Evolutionary conservation across 148 eudicot genomes (phyloP), one percentile per base, ranked within the genome.

Genomic region (Spergularia bocconei): DNA sequence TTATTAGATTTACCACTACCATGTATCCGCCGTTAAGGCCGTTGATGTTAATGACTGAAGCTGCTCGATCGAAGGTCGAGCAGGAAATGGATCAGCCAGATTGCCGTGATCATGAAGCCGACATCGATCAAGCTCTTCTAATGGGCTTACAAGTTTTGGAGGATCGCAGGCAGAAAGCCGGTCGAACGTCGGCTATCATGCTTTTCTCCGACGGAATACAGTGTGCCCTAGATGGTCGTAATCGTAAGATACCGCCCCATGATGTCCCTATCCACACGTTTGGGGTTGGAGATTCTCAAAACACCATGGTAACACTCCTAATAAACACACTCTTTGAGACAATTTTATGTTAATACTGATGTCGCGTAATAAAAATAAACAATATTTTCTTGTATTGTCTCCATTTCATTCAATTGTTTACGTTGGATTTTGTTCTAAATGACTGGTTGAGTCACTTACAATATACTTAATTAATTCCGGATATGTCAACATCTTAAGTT

Each of bases 231-330:
- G n/a, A 12, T 3, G 0, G 2, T 7, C 14, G 13, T 1, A 56
- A 76, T 58, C 65, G 44, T 6, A 57, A 56, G 6, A 73, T 59
- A 23, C 11, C 7, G 5, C 6, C 68, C 6, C 17, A n/a, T 9
- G 17, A 68, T 20, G 62, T 68, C 12, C 73, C 79, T 23, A 73
- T 76, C 5, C 54, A 68, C 23, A 69, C 73, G 2, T 76, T 76
- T n/a, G 79, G 67, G 10, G 15, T 76, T 14, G 79, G 79, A 61
- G 44, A 58, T 29, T 0, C 1, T 29, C 36, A 29, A 29, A 29
- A 29, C 36, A 29, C 36, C 36, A 29, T 29, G 36, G 36, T 29
- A 29, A 29, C 36, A 29, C 36, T 29, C 36, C 36, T 29, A 2
- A 2, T 29, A 29, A 29, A 29, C 36, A 29, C 1, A 29, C 36